These are phyloP conservation scores for Paramarasmius palmivorus DNA, from an alignment of 1,284 basidiomycete genomes.

Conservation along the genomic window DNA sequence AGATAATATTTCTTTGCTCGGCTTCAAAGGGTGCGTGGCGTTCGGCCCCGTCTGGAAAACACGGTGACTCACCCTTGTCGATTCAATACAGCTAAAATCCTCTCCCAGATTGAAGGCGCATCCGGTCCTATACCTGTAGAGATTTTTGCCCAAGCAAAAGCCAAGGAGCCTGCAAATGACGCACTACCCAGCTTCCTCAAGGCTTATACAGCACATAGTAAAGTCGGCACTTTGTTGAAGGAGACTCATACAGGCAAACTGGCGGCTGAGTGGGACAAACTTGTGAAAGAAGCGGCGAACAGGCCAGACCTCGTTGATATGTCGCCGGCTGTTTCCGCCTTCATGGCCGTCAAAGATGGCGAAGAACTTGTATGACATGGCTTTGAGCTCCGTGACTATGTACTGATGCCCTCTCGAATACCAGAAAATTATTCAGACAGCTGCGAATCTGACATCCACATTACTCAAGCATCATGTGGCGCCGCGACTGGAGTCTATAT, in stretches of 20 bases:
- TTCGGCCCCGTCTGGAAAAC: conserved; percentile 7
- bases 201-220: conserved; percentile 55
- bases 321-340: conserved; percentile 69
- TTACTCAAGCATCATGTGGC: conserved; percentile 87
- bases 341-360: conserved; percentile 88
- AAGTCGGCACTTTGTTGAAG: conserved; percentile 73
- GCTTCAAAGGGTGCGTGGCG: conserved; percentile 76
- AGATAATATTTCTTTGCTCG: conserved; percentile 83
- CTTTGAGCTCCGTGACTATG: background rate
- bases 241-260: conserved; percentile 82
- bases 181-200: conserved; percentile 64
- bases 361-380: conserved; percentile 77
- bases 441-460: conserved; percentile 83
- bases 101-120: conserved; percentile 65
- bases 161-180: conserved; percentile 72
- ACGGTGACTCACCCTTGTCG: conserved; percentile 15
- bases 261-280: conserved; percentile 77
- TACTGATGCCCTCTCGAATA: conserved; percentile 4
- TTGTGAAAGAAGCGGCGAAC: conserved; percentile 46
- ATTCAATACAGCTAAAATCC: conserved; percentile 61
- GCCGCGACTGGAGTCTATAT: conserved; percentile 85
- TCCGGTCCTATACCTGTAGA: conserved; percentile 59
- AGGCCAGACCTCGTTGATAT: conserved; percentile 83
- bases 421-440: conserved; percentile 77
- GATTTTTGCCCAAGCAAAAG: conserved; percentile 70